phyloP scores from a whole-genome alignment of 2,329 filamentous ascomycete species.

The Colletotrichum abscissum region DNA sequence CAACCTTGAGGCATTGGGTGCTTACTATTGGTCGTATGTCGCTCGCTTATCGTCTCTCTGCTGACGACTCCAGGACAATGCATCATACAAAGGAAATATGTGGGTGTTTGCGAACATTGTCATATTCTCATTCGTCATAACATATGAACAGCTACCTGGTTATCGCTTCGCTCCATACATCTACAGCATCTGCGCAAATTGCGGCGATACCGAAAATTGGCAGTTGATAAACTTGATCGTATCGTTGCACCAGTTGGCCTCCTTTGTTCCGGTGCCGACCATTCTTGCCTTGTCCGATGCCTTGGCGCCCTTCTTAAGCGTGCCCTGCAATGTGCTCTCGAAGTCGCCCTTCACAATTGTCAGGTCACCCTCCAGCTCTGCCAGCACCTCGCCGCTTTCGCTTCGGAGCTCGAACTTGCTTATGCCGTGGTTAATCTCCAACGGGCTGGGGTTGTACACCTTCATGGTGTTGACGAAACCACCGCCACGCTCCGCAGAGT shows the following conservation, averaged over 20 bases:
- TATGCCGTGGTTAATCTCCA: slow-evolving; percentile 46
- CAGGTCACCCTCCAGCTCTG: slow-evolving; percentile 43
- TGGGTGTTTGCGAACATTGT: not conserved
- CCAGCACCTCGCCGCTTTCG: slow-evolving; percentile 40
- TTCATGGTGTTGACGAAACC: slow-evolving; percentile 39
- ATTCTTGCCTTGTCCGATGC: slow-evolving; percentile 39
- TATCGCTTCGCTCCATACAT: not conserved
- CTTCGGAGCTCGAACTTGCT: slow-evolving; percentile 47
- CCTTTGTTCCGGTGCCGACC: slow-evolving; percentile 41
- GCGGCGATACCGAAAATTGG: slow-evolving; percentile 30
- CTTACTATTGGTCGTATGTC: not conserved
- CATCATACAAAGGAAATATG: not conserved
- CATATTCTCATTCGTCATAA: slow-evolving; percentile 27
- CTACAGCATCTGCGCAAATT: slow-evolving; percentile 29
- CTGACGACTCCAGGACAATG: not conserved
- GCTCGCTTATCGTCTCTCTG: not conserved
- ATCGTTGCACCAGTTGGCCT: slow-evolving; percentile 43
- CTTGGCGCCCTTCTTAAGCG: slow-evolving; percentile 25
- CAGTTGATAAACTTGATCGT: slow-evolving; percentile 42
- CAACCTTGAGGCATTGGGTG: not conserved
- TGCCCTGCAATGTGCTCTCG: slow-evolving; percentile 44
- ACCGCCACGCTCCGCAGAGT: slow-evolving; percentile 36
- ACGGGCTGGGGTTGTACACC: slow-evolving; percentile 44
- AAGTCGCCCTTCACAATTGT: slow-evolving; percentile 42
- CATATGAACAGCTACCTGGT: not conserved